These are phyloP conservation scores for Pseudogymnoascus sp. DNA, from an alignment of 2,329 filamentous ascomycete genomes.

Conservation along the genomic window DNA sequence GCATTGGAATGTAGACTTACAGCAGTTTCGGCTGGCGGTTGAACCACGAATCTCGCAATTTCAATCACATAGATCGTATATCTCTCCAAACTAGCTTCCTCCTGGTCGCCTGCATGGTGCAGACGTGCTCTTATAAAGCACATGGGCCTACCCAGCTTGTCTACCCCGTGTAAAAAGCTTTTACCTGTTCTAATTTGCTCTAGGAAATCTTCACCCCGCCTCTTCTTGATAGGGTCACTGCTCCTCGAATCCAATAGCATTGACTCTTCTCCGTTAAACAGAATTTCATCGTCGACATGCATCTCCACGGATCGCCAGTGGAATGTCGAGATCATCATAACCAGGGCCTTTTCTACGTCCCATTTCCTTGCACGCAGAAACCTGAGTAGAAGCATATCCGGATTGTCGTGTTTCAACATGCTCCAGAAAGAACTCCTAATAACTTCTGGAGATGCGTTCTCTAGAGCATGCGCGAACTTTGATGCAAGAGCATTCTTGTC, in stretches of 20 bases:
- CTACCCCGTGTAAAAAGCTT: slow-evolving; percentile 80
- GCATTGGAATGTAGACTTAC: slow-evolving; percentile 43
- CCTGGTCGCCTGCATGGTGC: slow-evolving; percentile 76
- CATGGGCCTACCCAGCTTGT: slow-evolving; percentile 77
- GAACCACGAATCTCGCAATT: slow-evolving; percentile 76
- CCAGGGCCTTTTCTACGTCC: slow-evolving; percentile 85
- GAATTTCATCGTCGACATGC: slow-evolving; percentile 83
- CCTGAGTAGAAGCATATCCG: slow-evolving; percentile 72
- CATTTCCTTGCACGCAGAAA: slow-evolving; percentile 89
- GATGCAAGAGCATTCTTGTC: slow-evolving; percentile 93
- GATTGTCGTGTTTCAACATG: slow-evolving; percentile 93
- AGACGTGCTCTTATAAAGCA: slow-evolving; percentile 77
- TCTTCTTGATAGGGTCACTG: slow-evolving; percentile 55
- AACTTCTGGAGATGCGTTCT: slow-evolving; percentile 66
- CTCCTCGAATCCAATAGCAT: slow-evolving; percentile 53
- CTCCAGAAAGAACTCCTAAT: slow-evolving; percentile 78
- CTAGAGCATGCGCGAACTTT: slow-evolving; percentile 74
- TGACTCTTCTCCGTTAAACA: slow-evolving; percentile 63
- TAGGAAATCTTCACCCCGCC: slow-evolving; percentile 66
- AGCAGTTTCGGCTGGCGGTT: slow-evolving; percentile 78
- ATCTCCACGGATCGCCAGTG: slow-evolving; percentile 80
- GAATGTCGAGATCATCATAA: slow-evolving; percentile 93
- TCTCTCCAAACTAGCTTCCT: slow-evolving; percentile 70
- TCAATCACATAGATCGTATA: slow-evolving; percentile 95
- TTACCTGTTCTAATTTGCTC: slow-evolving; percentile 82